Conservation (phyloP, 805 yeast species). For the Wickerhamomyces canadensis region DNA sequence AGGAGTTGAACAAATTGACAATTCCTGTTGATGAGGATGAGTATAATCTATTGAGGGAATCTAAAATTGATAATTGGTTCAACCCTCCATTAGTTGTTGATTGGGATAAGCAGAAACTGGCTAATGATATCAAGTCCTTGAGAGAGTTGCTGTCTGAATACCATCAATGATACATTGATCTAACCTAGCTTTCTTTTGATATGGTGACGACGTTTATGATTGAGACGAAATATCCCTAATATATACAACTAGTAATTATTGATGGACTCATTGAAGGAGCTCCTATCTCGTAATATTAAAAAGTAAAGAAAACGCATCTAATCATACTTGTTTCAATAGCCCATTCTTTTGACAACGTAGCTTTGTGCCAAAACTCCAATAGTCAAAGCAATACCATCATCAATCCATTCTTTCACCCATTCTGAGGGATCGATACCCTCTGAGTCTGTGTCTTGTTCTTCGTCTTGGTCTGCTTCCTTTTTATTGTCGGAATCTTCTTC, state of each 20-base stretch:
- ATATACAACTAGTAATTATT: not conserved
- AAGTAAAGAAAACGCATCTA: no score
- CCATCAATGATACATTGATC: not conserved
- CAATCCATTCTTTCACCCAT: slow-evolving; percentile 78
- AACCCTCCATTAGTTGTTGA: slow-evolving; percentile 51
- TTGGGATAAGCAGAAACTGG: slow-evolving; percentile 54
- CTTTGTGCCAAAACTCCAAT: slow-evolving; percentile 87
- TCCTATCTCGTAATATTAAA: no score
- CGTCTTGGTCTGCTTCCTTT: slow-evolving; percentile 27
- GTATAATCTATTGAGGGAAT: slow-evolving; percentile 10
- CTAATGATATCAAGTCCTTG: slow-evolving; percentile 41
- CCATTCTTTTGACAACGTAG: slow-evolving; percentile 86
- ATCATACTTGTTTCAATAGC: no score
- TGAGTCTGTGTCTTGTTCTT: slow-evolving; percentile 7
- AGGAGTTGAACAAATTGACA: slow-evolving; percentile 6
- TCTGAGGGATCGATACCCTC: slow-evolving; percentile 62
- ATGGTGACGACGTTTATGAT: not conserved
- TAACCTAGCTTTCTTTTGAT: not conserved
- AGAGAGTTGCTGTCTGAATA: slow-evolving; percentile 18
- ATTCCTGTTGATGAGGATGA: slow-evolving; percentile 9
- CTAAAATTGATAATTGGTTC: slow-evolving; percentile 22
- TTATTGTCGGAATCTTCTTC: slow-evolving; percentile 15
- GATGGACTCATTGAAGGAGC: no score
- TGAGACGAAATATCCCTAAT: not conserved
- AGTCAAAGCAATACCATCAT: slow-evolving; percentile 69